Conservation (phyloP, 257 asterid species). For the Cruciata laevipes region DNA sequence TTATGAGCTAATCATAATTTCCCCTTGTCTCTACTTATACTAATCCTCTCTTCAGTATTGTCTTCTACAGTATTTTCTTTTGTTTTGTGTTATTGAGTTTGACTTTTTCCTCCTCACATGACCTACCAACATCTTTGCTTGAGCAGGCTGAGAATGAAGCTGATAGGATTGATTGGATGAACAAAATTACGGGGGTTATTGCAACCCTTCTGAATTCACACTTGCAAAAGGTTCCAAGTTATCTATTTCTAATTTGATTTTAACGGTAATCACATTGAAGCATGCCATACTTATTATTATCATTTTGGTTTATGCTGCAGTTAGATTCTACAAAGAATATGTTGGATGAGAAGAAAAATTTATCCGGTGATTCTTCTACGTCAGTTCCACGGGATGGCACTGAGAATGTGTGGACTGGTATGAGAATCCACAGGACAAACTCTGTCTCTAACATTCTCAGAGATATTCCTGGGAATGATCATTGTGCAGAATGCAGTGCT, state of each 20-base stretch:
- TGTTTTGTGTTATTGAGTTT: neutral
- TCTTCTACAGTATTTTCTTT: neutral
- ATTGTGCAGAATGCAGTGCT: conserved; percentile 84
- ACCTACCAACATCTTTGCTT: conserved; percentile 15
- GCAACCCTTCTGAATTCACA: conserved; percentile 89
- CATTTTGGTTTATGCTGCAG: conserved; percentile 40
- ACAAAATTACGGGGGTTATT: conserved; percentile 80
- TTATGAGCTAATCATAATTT: neutral
- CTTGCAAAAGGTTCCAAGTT: conserved; percentile 57
- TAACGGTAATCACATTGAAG: conserved; percentile 8
- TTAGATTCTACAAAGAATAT: conserved; percentile 42
- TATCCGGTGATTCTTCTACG: conserved; percentile 35
- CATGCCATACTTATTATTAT: conserved; percentile 14
- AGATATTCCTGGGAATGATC: conserved; percentile 78
- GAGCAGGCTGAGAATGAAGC: conserved; percentile 95
- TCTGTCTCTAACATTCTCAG: conserved; percentile 73
- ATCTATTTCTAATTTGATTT: conserved; percentile 11
- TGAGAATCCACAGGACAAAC: conserved; percentile 40
- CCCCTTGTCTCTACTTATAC: neutral
- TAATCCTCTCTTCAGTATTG: neutral
- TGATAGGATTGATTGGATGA: conserved; percentile 95
- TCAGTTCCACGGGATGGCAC: conserved; percentile 27
- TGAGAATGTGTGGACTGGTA: conserved; percentile 34
- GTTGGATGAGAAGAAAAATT: conserved; percentile 19
- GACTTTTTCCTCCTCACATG: neutral